Evolutionary conservation across 768 basidiomycete species (phyloP).

Genomic region (Amyloporia xantha): DNA sequence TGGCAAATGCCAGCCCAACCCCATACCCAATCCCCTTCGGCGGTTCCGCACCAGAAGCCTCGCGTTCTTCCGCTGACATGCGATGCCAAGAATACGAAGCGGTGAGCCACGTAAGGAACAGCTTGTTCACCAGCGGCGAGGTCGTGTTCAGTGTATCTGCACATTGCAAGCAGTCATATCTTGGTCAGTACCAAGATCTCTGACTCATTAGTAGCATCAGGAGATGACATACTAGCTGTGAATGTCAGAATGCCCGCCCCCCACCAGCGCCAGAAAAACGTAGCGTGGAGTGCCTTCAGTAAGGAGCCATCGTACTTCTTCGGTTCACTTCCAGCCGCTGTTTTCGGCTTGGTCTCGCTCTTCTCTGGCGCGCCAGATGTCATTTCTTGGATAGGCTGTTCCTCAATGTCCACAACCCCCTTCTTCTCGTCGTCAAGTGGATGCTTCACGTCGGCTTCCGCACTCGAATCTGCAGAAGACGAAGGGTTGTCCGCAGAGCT

Average conservation of each 20-base stretch:
- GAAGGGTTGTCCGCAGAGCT: neutral
- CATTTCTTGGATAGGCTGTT: conserved; percentile 3
- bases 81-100: conserved; percentile 39
- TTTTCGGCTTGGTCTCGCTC: conserved; percentile 5
- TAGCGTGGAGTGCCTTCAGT: conserved; percentile 38
- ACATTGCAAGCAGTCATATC: too few species aligned
- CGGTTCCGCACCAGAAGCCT: conserved; percentile 24
- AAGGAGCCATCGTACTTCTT: conserved; percentile 42
- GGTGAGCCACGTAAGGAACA: conserved; percentile 52
- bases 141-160: conserved; percentile 44
- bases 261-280: conserved; percentile 44
- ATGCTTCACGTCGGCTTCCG: conserved; percentile 1
- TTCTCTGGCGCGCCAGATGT: neutral
- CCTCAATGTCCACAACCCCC: conserved; percentile 7
- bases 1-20: conserved; percentile 49
- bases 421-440: conserved; percentile 7
- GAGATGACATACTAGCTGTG: conserved; percentile 22
- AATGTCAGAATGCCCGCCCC: conserved; percentile 42
- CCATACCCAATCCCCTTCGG: conserved; percentile 54
- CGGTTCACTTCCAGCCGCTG: conserved; percentile 7
- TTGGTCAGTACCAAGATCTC: too few species aligned
- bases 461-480: neutral
- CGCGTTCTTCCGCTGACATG: conserved; percentile 31
- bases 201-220: too few species aligned
- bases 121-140: conserved; percentile 51